Base-by-base conservation (phyloP, 495 filamentous ascomycete genomes). In the Hyaloscypha variabilis region DNA sequence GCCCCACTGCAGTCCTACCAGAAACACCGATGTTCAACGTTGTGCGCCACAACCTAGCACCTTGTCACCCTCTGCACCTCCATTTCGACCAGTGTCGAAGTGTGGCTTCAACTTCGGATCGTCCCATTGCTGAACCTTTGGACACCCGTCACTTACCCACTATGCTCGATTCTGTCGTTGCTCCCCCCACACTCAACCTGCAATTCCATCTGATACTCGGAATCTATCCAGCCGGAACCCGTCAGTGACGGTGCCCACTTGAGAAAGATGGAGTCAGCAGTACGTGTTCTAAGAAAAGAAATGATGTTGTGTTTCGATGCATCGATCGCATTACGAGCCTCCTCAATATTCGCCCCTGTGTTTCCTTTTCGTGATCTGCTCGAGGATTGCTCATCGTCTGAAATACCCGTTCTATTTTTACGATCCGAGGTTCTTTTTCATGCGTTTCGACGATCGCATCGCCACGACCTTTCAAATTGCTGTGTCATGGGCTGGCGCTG, bases 391-490 rank as follows among this genome's bases (percentile, higher is more conserved):
- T 24, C 39, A 60, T 26, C 34, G 6, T 63, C 49, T 36, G 42
- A 42, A 55, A 54, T 60, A 11, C 26, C 11, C 19, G 13, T 34
- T 68, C 49, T 65, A 55, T 59, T 69, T 66, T 59, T 55, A 54
- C 63, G 2, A 19, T 24, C 59, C 58, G 30, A 52, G 39, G 29
- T 17, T 3, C 59, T 53, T 59, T 14, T 36, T 62, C 65, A 69
- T 70, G 68, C 68, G 50, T 64, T 64, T 64, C 56, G 56, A 28
- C 50, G 64, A 64, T 67, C 56, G 57, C 61, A 64, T 67, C 64
- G 34, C 36, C 56, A 36, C 58, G 54, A 25, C n/a, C 62, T 28
- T 56, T 58, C n/a, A 30, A 28, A 29, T 39, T 57, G 21, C 24
- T 30, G 36, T 34, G 25, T 58, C n/a, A 60, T 58, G 55, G 31